Percentiles rank a stretch among this genome's conserved stretches.
These are phyloP conservation scores for Tricholoma flavovirens DNA, from an alignment of 768 basidiomycete species.

Conservation along the genomic window DNA sequence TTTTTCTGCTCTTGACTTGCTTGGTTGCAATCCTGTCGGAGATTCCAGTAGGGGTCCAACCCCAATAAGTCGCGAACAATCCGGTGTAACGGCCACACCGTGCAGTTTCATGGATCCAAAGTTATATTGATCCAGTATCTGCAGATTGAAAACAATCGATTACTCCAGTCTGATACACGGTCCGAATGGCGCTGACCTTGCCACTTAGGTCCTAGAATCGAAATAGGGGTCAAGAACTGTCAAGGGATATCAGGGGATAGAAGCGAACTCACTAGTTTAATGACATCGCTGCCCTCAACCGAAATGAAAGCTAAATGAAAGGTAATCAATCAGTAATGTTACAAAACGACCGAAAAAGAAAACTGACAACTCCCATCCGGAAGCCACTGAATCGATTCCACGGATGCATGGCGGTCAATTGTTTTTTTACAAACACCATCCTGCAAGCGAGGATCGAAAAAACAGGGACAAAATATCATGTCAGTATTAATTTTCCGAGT, in stretches of 20 bases:
- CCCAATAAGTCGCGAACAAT: constrained; percentile 56
- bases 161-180: neutral
- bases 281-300: constrained; percentile 58
- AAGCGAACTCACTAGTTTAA: constrained; percentile 44
- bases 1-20: constrained; percentile 65
- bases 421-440: constrained; percentile 65
- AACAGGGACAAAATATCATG: neutral
- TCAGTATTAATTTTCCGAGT: constrained; percentile 6
- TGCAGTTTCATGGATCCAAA: constrained; percentile 61
- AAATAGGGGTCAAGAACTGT: constrained; percentile 5
- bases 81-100: constrained; percentile 66
- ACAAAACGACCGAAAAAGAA: neutral
- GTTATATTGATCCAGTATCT: constrained; percentile 53
- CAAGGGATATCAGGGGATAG: neutral
- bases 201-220: constrained; percentile 49
- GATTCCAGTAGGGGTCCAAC: constrained; percentile 66
- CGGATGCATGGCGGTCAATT: constrained; percentile 47
- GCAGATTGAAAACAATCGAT: neutral
- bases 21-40: constrained; percentile 57
- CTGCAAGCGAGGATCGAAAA: constrained; percentile 25
- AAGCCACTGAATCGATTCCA: constrained; percentile 67
- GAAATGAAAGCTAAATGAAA: constrained; percentile 54
- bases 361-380: constrained; percentile 52
- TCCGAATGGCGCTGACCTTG: constrained; percentile 30
- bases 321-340: neutral